Evolutionary conservation across 202 grass and related monocot genomes (phyloP), one percentile per base, ranked within the genome.

Genomic region (Setaria viridis): DNA sequence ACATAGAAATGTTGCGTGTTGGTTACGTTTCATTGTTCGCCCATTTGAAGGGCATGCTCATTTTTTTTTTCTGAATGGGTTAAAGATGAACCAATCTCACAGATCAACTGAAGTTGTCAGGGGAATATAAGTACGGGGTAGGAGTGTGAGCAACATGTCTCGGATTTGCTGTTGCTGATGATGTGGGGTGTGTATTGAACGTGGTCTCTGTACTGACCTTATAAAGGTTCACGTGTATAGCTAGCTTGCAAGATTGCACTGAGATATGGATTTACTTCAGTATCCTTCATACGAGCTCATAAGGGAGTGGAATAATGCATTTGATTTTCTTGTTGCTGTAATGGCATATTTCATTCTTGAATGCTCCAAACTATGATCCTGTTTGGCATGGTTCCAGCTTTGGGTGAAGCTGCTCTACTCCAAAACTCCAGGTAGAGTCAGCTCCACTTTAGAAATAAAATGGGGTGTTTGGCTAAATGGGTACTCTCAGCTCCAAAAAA

Each of bases 1-100:
- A 82, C 53, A 72, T 82, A 87, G 49, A 81, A 81, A 81, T 35
- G 47, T 64, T 46, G 12, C 5, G 34, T 53, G 30, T 11, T 20
- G n/a, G 14, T 79, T 72, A 12, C 45, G 19, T 62, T 62, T 19
- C 42, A 60, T 59, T 55, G 21, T 62, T 70, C 2, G 15, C 20
- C 51, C 41, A 54, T 19, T 39, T 46, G 19, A 10, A 42, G n/a
- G 56, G 21, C 10, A 6, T 63, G 32, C 13, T 78, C 21, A 25
- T 75, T 9, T 58, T 58, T 85, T 72, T 54, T 20, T 3, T n/a
- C 8, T 15, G 8, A 19, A 39, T 84, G 50, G 16, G 19, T 67
- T 62, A 70, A 77, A 30, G 16, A 63, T 37, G 25, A 62, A 32
- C 62, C 74, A 30, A 37, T 14, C 9, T 42, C 53, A 51, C 30